A percentile compares a stretch with the other conserved stretches of the same genome.
phyloP scores from a whole-genome alignment of 1,139 yeast genomes.

The Candida glucosophila region DNA sequence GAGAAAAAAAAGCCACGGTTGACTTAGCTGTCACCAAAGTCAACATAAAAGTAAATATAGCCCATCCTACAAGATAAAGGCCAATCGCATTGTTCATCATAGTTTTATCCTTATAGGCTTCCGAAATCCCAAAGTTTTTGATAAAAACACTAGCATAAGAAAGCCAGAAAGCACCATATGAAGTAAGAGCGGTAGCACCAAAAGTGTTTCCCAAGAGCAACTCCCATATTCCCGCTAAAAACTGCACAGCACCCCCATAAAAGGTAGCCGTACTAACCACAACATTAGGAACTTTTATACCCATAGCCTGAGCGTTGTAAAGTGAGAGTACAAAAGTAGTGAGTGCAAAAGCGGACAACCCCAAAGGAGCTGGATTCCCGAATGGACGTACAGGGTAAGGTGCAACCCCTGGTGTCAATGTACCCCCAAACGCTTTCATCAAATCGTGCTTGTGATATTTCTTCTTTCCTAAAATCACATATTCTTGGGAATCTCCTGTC shows the following conservation, averaged over 20 bases:
- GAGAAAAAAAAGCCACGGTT: slow-evolving; percentile 49
- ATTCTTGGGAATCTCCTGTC: slow-evolving; percentile 16
- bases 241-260: slow-evolving; percentile 57
- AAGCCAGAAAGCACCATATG: slow-evolving; percentile 74
- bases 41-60: slow-evolving; percentile 50
- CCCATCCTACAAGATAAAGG: slow-evolving; percentile 59
- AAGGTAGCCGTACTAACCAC: slow-evolving; percentile 37
- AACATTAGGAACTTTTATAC: slow-evolving; percentile 24
- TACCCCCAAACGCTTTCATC: slow-evolving; percentile 32
- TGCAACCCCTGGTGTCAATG: slow-evolving; percentile 25
- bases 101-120: slow-evolving; percentile 40
- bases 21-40: slow-evolving; percentile 54
- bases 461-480: slow-evolving; percentile 19
- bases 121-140: slow-evolving; percentile 46
- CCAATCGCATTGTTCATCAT: slow-evolving; percentile 46
- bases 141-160: slow-evolving; percentile 51
- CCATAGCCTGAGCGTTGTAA: slow-evolving; percentile 31
- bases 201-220: slow-evolving; percentile 57
- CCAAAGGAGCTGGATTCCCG: slow-evolving; percentile 57
- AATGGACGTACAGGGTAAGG: slow-evolving; percentile 22
- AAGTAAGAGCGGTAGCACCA: slow-evolving; percentile 55
- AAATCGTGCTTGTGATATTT: slow-evolving; percentile 24
- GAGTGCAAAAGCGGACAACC: slow-evolving; percentile 45
- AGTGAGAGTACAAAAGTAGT: slow-evolving; percentile 42
- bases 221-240: slow-evolving; percentile 62